Conservation (phyloP, 1,139 yeast genomes). For the Geotrichum carabidarum region DNA sequence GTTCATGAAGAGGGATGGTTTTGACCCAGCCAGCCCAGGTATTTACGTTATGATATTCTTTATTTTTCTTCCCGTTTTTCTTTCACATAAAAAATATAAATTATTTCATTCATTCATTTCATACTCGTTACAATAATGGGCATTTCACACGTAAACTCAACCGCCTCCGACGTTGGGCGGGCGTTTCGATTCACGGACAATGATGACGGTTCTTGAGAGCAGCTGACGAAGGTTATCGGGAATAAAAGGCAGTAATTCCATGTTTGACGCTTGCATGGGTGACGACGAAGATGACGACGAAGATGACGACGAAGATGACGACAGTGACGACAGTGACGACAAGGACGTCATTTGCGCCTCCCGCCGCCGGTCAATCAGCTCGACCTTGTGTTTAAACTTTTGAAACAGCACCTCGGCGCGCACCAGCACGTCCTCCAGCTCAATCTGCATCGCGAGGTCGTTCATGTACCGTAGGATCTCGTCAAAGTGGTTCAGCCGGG, state of each 20-base stretch:
- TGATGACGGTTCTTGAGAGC: slow-evolving; percentile 53
- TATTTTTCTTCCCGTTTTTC: background rate
- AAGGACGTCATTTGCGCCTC: slow-evolving; percentile 30
- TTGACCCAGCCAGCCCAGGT: background rate
- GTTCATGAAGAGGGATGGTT: slow-evolving; percentile 15
- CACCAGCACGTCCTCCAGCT: slow-evolving; percentile 66
- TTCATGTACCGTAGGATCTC: slow-evolving; percentile 90
- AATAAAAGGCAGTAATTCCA: slow-evolving; percentile 25
- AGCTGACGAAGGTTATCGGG: slow-evolving; percentile 55
- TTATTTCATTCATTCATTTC: background rate
- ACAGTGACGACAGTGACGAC: background rate
- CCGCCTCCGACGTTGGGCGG: slow-evolving; percentile 40
- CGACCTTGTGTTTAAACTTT: slow-evolving; percentile 72
- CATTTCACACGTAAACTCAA: slow-evolving; percentile 17
- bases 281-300: slow-evolving; percentile 1
- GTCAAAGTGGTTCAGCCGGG: slow-evolving; percentile 72
- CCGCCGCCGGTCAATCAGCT: slow-evolving; percentile 63
- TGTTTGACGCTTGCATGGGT: slow-evolving; percentile 15
- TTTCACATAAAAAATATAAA: background rate
- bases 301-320: background rate
- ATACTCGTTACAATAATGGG: background rate
- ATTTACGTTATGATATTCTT: background rate
- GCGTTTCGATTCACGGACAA: slow-evolving; percentile 55
- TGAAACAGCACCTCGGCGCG: slow-evolving; percentile 78
- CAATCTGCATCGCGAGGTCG: slow-evolving; percentile 72